Conservation (phyloP, 495 filamentous ascomycete species). For the Venustampulla echinocandica region DNA sequence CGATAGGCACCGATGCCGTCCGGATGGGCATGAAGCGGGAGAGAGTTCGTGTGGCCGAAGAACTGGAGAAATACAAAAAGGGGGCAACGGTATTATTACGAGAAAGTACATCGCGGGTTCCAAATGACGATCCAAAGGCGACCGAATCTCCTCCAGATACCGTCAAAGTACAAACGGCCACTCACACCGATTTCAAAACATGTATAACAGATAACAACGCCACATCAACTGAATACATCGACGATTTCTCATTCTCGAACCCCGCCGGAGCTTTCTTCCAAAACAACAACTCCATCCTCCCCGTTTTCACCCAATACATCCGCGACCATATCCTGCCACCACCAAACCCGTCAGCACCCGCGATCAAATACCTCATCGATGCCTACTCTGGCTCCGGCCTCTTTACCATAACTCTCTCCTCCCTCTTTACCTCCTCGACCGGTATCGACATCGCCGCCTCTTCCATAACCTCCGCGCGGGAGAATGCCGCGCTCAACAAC, state of each 20-base stretch:
- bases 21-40: conserved; percentile 65
- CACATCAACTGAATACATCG: conserved; percentile 75
- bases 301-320: conserved; percentile 81
- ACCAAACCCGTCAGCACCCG: conserved; percentile 20
- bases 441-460: conserved; percentile 49
- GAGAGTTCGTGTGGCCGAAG: conserved; percentile 57
- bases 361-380: conserved; percentile 82
- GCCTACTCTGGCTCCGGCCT: conserved; percentile 96
- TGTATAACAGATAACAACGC: conserved; percentile 82
- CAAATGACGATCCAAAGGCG: conserved; percentile 34
- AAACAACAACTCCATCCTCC: conserved; percentile 99
- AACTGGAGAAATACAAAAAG: conserved; percentile 61
- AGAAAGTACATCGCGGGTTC: conserved; percentile 67
- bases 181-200: conserved; percentile 66
- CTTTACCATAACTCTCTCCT: conserved; percentile 88
- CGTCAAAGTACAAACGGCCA: conserved; percentile 27
- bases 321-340: conserved; percentile 64
- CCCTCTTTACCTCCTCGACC: conserved; percentile 56
- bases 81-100: conserved; percentile 86
- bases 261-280: conserved; percentile 94
- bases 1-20: conserved; percentile 82
- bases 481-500: conserved; percentile 70
- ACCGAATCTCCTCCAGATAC: conserved; percentile 9
- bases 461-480: conserved; percentile 64
- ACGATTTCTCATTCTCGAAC: conserved; percentile 77